A percentile compares a stretch with the other conserved stretches of the same genome.
Conservation (phyloP, 345 rosid species). For the Toxicodendron radicans region DNA sequence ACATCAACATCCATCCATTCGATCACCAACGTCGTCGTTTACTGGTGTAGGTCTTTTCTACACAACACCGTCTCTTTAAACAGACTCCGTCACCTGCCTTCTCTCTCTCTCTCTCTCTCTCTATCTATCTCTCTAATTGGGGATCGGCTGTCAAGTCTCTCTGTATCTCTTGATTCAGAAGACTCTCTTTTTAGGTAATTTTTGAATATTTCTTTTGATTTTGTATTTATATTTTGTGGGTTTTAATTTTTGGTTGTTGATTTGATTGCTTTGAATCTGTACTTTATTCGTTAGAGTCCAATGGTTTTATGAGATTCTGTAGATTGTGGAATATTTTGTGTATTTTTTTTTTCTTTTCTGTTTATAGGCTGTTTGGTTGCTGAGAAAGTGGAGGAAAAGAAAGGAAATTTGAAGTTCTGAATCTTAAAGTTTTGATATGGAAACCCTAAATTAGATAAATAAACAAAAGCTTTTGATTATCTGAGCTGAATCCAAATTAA, state of each 20-base stretch:
- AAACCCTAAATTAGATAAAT: conserved; percentile 18
- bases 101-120: conserved; percentile 20
- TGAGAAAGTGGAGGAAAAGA: conserved; percentile 21
- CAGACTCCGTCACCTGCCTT: conserved; percentile 24
- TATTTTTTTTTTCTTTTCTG: background rate
- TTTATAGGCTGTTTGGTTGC: conserved; percentile 19
- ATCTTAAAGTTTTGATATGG: conserved; percentile 8
- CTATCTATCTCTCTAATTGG: conserved; percentile 26
- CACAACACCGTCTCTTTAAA: conserved; percentile 40
- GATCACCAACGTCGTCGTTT: conserved; percentile 25
- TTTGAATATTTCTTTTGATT: conserved; percentile 16
- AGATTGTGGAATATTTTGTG: conserved; percentile 24
- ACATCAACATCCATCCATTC: background rate
- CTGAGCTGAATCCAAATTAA: background rate
- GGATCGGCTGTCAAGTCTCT: conserved; percentile 35
- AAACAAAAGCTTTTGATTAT: conserved; percentile 7
- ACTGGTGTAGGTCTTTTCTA: conserved; percentile 24
- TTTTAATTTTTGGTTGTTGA: conserved; percentile 15
- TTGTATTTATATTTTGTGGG: background rate
- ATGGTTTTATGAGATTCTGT: conserved; percentile 22
- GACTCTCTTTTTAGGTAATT: conserved; percentile 40
- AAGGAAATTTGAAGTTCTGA: background rate
- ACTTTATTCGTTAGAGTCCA: conserved; percentile 20
- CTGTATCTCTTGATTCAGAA: conserved; percentile 37
- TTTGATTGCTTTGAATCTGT: conserved; percentile 33